Evolutionary conservation across 2,329 filamentous ascomycete genomes (phyloP).

Genomic region (Dendrostoma leiphaemia): DNA sequence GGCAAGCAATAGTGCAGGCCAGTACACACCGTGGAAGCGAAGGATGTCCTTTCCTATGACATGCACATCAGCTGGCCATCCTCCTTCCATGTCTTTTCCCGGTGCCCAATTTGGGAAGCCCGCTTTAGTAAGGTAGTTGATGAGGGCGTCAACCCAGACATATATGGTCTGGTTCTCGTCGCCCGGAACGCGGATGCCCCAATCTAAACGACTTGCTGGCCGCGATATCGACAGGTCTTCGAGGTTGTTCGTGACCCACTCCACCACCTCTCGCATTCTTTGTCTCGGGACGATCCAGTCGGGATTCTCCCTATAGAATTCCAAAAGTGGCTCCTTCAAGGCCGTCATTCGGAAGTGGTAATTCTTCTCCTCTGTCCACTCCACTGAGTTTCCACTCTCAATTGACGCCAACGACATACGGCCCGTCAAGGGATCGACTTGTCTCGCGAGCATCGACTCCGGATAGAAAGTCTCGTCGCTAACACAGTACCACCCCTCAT

Average conservation of each 20-base stretch:
- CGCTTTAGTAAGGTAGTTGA: constrained; percentile 88
- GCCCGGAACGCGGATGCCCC: constrained; percentile 87
- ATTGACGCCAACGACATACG: constrained; percentile 77
- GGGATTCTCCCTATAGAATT: constrained; percentile 77
- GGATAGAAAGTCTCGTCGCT: constrained; percentile 97
- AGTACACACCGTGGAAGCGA: constrained; percentile 95
- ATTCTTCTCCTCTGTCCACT: constrained; percentile 91
- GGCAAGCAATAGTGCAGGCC: constrained; percentile 94
- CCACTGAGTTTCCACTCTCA: constrained; percentile 89
- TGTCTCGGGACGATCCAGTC: constrained; percentile 70
- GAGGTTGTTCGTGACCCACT: constrained; percentile 73
- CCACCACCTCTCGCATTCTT: constrained; percentile 75
- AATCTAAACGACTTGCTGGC: constrained; percentile 71
- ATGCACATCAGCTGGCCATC: constrained; percentile 91
- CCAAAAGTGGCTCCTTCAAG: constrained; percentile 73
- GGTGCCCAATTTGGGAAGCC: constrained; percentile 78
- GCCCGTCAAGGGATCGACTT: constrained; percentile 77
- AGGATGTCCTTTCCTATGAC: constrained; percentile 96
- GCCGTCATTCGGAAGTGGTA: constrained; percentile 92
- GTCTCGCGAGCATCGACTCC: constrained; percentile 67
- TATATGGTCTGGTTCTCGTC: constrained; percentile 90
- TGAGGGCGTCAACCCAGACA: constrained; percentile 93
- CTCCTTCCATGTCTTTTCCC: constrained; percentile 56
- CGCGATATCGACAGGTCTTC: constrained; percentile 88
- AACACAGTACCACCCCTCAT: constrained; percentile 95